Conservation (phyloP, 164 flowering plant species). For the Warburgia ugandensis region DNA sequence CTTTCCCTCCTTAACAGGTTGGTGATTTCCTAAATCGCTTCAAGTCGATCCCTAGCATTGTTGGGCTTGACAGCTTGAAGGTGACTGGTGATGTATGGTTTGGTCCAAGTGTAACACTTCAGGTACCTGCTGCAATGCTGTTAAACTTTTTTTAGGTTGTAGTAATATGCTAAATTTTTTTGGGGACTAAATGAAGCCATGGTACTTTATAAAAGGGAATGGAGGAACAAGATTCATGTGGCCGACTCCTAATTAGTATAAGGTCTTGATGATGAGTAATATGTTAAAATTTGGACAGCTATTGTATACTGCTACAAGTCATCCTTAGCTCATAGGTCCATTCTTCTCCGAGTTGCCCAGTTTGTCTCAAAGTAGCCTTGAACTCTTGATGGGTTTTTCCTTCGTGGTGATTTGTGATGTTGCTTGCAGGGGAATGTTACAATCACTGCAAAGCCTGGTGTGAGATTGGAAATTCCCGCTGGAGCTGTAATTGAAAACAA, state of each 20-base stretch:
- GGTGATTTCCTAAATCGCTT: conserved; percentile 68
- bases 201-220: too few species aligned
- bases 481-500: conserved; percentile 42
- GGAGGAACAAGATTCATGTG: too few species aligned
- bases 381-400: not conserved
- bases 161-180: too few species aligned
- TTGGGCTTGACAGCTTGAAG: conserved; percentile 84
- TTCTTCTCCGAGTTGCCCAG: too few species aligned
- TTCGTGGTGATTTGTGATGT: not conserved
- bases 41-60: conserved; percentile 90
- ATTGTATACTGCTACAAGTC: not conserved
- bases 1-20: conserved; percentile 37
- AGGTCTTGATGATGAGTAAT: too few species aligned
- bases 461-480: conserved; percentile 48
- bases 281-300: not conserved
- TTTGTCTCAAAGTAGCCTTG: not conserved
- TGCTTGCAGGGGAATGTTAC: conserved; percentile 37
- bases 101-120: conserved; percentile 62
- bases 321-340: too few species aligned
- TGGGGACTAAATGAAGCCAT: too few species aligned
- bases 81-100: conserved; percentile 97
- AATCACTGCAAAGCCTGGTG: conserved; percentile 32
- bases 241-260: too few species aligned
- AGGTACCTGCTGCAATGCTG: conserved; percentile 40
- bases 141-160: not conserved